Conservation (phyloP, 345 rosid species). For the Linum trigynum region DNA sequence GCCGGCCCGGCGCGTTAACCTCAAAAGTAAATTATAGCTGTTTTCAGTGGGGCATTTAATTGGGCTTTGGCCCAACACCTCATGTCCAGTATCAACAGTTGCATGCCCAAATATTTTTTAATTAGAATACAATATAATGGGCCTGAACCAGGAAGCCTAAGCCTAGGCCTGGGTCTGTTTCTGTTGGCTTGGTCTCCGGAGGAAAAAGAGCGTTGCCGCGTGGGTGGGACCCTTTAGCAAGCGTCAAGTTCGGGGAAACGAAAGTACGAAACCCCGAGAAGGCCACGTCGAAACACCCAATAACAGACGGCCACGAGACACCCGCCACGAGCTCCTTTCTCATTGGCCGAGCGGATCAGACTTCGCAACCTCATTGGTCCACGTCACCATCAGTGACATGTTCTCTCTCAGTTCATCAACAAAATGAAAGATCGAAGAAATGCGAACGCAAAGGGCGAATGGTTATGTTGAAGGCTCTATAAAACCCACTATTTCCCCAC, state of each 20-base stretch:
- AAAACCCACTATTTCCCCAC: background rate
- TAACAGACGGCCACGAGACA: constrained; percentile 33
- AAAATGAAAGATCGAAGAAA: background rate
- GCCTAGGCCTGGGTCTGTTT: background rate
- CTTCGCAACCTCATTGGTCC: constrained; percentile 39
- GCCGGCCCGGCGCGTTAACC: no score
- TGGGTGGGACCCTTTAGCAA: background rate
- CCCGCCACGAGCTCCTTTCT: constrained; percentile 34
- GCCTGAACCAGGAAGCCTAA: background rate
- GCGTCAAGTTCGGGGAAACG: background rate
- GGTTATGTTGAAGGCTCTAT: background rate
- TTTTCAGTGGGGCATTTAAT: no score
- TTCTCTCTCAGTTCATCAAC: constrained; percentile 10
- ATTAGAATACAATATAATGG: no score
- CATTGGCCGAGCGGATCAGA: constrained; percentile 21
- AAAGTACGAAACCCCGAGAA: background rate
- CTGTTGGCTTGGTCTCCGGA: background rate
- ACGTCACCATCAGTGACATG: constrained; percentile 46
- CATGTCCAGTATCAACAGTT: no score
- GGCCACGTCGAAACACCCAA: constrained; percentile 11
- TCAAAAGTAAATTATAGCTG: no score
- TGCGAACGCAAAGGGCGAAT: background rate
- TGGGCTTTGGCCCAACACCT: no score
- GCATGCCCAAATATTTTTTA: no score
- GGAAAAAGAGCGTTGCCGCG: background rate